Conservation (phyloP, 2,329 filamentous ascomycete species). For the Colletotrichum caudatum region DNA sequence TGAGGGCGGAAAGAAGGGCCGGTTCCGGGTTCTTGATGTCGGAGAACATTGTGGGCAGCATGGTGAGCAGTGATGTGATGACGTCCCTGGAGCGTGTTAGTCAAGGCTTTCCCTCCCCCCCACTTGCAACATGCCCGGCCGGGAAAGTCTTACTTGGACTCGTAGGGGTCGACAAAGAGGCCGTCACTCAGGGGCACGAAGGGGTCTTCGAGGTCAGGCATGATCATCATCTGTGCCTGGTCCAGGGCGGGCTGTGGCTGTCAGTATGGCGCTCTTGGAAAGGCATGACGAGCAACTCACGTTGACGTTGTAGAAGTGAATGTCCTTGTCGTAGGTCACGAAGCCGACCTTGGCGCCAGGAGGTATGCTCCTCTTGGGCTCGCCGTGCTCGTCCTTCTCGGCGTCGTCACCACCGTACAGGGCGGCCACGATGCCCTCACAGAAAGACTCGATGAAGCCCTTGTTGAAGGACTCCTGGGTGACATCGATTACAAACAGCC, state of each 20-base stretch:
- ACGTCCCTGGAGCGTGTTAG: slow-evolving; percentile 66
- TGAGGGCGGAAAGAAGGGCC: slow-evolving; percentile 85
- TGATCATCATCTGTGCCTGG: slow-evolving; percentile 97
- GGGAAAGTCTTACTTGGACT: slow-evolving; percentile 73
- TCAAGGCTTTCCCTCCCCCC: background rate
- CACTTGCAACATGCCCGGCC: background rate
- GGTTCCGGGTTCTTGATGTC: slow-evolving; percentile 91
- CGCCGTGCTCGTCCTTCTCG: slow-evolving; percentile 65
- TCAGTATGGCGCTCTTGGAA: background rate
- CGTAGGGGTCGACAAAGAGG: slow-evolving; percentile 93
- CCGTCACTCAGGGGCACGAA: slow-evolving; percentile 93
- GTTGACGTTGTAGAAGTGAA: slow-evolving; percentile 97
- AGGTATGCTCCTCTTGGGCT: slow-evolving; percentile 72
- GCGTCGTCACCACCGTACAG: slow-evolving; percentile 79
- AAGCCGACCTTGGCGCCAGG: slow-evolving; percentile 90
- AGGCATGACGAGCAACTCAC: slow-evolving; percentile 62
- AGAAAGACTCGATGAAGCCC: slow-evolving; percentile 90
- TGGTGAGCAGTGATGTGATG: slow-evolving; percentile 87
- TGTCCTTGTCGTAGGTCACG: slow-evolving; percentile 94
- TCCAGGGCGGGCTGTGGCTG: slow-evolving; percentile 73
- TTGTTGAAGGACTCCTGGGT: slow-evolving; percentile 92
- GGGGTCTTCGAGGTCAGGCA: slow-evolving; percentile 96
- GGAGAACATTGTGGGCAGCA: slow-evolving; percentile 88
- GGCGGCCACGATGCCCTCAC: slow-evolving; percentile 86
- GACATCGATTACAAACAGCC: slow-evolving; percentile 93